Percentiles rank a stretch among this genome's conserved stretches.
Conservation (phyloP, 768 basidiomycete species). For the Rhizopogon sp. region DNA sequence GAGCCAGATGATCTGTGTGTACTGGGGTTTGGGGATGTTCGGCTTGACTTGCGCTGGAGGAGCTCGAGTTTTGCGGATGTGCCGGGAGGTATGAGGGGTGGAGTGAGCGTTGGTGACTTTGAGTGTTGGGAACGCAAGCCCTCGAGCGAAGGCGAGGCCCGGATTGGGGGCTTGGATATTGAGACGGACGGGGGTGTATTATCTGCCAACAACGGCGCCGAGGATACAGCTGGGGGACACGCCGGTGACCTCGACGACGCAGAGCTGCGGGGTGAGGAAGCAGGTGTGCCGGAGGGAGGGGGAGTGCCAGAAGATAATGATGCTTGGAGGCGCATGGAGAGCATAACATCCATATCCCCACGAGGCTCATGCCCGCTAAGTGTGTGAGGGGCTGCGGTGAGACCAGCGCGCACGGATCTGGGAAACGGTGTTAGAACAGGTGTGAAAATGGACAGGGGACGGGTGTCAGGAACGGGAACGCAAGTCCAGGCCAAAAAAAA, state of each 20-base stretch:
- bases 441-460: constrained; percentile 1
- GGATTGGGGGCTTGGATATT: constrained; percentile 13
- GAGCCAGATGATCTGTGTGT: not conserved
- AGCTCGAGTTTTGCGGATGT: constrained; percentile 36
- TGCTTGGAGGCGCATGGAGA: constrained; percentile 73
- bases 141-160: constrained; percentile 15
- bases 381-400: constrained; percentile 42
- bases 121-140: constrained; percentile 14
- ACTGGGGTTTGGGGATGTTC: not conserved
- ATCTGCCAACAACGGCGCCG: not conserved
- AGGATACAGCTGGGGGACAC: constrained; percentile 22
- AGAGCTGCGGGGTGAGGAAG: constrained; percentile 7
- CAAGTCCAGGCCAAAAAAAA: not conserved
- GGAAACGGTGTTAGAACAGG: not conserved
- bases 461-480: not conserved
- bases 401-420: constrained; percentile 67
- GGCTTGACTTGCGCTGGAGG: constrained; percentile 20
- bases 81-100: constrained; percentile 36
- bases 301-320: constrained; percentile 31
- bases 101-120: constrained; percentile 25
- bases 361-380: constrained; percentile 53
- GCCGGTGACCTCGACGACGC: constrained; percentile 18
- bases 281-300: constrained; percentile 3
- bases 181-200: constrained; percentile 18
- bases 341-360: constrained; percentile 81